Evolutionary conservation across 495 filamentous ascomycete species (phyloP), one percentile per base, ranked within the genome.

Genomic region (Aspergillus sparsus): DNA sequence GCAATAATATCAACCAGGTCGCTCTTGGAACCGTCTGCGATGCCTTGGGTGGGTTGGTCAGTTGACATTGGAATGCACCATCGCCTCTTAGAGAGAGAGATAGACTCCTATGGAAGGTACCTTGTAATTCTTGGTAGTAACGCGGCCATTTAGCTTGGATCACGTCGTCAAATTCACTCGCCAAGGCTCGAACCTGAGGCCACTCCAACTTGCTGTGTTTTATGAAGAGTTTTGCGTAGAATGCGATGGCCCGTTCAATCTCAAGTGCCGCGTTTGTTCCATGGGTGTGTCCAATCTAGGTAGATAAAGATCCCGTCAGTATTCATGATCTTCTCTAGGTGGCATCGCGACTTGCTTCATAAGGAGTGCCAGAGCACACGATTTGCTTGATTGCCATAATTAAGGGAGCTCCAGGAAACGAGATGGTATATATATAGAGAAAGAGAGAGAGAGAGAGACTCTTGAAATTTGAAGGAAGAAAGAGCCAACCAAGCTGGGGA

Each of bases 1-100:
- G 87, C 85, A 7, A 89, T 69, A 42, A 90, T 85, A 58, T 86
- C 83, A 0, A 81, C 64, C 32, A 87, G 71, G 11, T 76, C 65
- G 12, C 81, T 60, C 2, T 66, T 71, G 0, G 86, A 79, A 11
- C 86, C 87, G n/a, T 83, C 77, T 0, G 87, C 85, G 39, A 89
- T 80, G 4, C 80, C 83, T 70, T 67, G 1, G 33, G 13, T 13
- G 2, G 6, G 44, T 47, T 18, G 27, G 44, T 16, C 3, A 27
- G 21, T 27, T 3, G 21, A 21, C 10, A 18, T 21, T 21, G 6
- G 9, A 41, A 5, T 10, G 6, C n/a, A 7, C 12, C 1, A 8
- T 47, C n/a, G 9, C n/a, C 21, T 27, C 21, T 27, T 3, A 27
- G 21, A 27, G 21, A 27, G 21, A 27, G 21, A 7, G 44, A 18